Conservation (phyloP, 2,329 filamentous ascomycete genomes). For the Teratosphaeria viscida region DNA sequence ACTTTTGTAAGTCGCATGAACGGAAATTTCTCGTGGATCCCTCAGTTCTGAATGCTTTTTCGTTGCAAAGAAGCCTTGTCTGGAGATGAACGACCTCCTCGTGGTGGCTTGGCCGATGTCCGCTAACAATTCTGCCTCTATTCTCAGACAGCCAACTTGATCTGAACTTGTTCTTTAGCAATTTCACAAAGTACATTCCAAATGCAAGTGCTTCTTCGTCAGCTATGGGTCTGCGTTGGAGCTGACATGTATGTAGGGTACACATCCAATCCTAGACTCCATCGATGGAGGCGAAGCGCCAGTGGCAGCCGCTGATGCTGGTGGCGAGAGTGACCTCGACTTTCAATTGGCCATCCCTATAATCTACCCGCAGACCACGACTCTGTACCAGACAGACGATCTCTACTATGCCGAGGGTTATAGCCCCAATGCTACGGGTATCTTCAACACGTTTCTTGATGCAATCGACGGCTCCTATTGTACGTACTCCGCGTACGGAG, state of each 20-base stretch:
- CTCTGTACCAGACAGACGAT: slow-evolving; percentile 40
- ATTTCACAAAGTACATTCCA: slow-evolving; percentile 17
- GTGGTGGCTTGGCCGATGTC: background rate
- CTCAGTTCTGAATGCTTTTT: background rate
- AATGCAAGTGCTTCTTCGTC: background rate
- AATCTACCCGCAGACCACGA: slow-evolving; percentile 41
- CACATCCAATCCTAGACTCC: slow-evolving; percentile 5
- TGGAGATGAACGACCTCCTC: background rate
- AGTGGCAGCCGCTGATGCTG: slow-evolving; percentile 19
- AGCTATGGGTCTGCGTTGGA: background rate
- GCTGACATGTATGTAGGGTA: background rate
- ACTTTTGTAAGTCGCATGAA: slow-evolving; percentile 22
- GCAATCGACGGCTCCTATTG: slow-evolving; percentile 17
- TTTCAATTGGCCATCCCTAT: slow-evolving; percentile 41
- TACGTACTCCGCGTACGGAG: slow-evolving; percentile 27
- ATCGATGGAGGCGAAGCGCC: slow-evolving; percentile 13
- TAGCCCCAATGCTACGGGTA: slow-evolving; percentile 19
- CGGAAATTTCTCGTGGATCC: background rate
- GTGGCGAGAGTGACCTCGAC: slow-evolving; percentile 38
- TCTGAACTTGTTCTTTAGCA: slow-evolving; percentile 32
- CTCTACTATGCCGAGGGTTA: slow-evolving; percentile 24
- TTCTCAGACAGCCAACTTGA: slow-evolving; percentile 18
- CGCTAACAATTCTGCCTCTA: background rate
- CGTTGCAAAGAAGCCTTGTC: too few relatives aligned
- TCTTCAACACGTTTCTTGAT: slow-evolving; percentile 37